Evolutionary conservation across 257 asterid genomes (phyloP), one percentile per base, ranked within the genome.

Genomic region (Asclepias syriaca): DNA sequence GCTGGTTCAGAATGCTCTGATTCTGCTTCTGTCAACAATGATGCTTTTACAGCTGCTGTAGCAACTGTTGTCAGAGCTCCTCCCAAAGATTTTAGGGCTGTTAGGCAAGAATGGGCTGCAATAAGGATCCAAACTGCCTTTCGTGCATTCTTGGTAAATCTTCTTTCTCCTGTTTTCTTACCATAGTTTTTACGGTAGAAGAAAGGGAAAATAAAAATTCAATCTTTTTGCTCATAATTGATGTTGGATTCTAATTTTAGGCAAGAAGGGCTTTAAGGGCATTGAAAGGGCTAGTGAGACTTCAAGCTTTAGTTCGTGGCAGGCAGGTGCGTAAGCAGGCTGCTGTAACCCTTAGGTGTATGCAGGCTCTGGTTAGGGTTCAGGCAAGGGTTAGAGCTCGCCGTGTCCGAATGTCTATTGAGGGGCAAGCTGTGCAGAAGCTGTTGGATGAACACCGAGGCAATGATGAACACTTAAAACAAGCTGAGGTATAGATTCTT

Each of bases 301-400:
- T 94, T 56, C 99, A 94, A 81, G 99, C 99, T 45, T 86, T 94
- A 69, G 96, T 88, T 37, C 85, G 99, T 2, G 99, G 97, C 8
- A 71, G 97, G 72, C 97, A 91, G 81, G 97, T 94, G 53, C 69
- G 99, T 6, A 91, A 91, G 82, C 99, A 94, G 69, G 97, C 97
- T 63, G 97, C 97, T 2, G 97, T 91, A 27, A 94, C 99, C 1
- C 92, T 91, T 13, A 78, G 97, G 82, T 91, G 97, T 72, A 94
- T 94, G 99, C 99, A 94, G 78, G 99, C 99, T n/a, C 83, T 94
- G 59, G 99, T 94, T 57, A 86, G 99, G 43, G 96, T 94, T 2
- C 99, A 94, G 77, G 99, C 99, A 37, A 91, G 97, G 10, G 83
- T 94, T n/a, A 81, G 99, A 78, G 97, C 97, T 49, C 91, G 93